phyloP scores from a whole-genome alignment of 306 rosid species.

The Rosa rugosa region DNA sequence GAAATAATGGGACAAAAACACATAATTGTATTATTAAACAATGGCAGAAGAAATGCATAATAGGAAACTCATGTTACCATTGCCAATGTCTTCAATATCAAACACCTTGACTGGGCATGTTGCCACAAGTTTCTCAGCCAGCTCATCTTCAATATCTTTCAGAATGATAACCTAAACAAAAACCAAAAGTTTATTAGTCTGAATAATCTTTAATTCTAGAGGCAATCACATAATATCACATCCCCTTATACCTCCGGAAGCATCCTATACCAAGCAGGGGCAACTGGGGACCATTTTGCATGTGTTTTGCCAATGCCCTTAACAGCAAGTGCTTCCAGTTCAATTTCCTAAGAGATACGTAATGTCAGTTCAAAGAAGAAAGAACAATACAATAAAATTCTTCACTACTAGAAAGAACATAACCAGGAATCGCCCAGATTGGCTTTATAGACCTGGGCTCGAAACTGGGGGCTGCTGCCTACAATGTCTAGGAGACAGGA shows the following conservation, averaged over 20 bases:
- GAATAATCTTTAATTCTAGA: constrained; percentile 1
- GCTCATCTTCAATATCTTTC: constrained; percentile 58
- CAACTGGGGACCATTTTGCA: constrained; percentile 98
- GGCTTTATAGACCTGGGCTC: not conserved
- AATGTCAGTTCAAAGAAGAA: constrained; percentile 2
- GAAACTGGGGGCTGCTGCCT: not conserved
- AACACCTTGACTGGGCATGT: constrained; percentile 78
- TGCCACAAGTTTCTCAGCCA: constrained; percentile 63
- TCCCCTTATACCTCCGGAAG: constrained; percentile 77
- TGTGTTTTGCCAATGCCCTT: constrained; percentile 94
- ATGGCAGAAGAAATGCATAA: constrained; percentile 6
- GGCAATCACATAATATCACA: constrained; percentile 12
- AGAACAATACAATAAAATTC: not conserved
- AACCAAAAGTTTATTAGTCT: constrained; percentile 10
- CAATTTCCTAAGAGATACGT: constrained; percentile 62
- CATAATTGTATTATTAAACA: not conserved
- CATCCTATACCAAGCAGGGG: constrained; percentile 97
- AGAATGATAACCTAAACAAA: constrained; percentile 54
- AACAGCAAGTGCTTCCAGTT: constrained; percentile 95
- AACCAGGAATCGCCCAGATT: not conserved
- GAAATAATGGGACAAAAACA: constrained; percentile 20
- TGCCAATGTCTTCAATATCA: constrained; percentile 89
- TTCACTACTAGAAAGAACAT: not conserved
- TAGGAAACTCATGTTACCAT: constrained; percentile 47
- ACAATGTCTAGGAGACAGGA: not conserved